A percentile compares a stretch with the other conserved stretches of the same genome.
These are phyloP conservation scores for Tricladium varicosporioides DNA, from an alignment of 2,329 filamentous ascomycete genomes.

Conservation along the genomic window DNA sequence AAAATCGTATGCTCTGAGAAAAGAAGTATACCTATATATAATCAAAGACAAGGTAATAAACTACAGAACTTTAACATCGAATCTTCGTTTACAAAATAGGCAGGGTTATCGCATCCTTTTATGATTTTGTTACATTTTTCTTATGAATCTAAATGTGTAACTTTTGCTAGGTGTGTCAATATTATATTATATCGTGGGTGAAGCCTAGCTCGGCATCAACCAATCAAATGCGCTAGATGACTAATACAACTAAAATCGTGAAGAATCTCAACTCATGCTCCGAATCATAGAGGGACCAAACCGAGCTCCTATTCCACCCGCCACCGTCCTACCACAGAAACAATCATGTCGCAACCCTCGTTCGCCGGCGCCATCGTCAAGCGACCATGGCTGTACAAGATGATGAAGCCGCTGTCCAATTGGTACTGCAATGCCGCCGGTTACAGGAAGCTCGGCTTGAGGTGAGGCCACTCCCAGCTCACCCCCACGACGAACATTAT, in stretches of 20 bases:
- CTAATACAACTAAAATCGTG: not conserved
- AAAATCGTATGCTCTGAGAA: no score
- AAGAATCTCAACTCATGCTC: not conserved
- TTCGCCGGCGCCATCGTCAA: slow-evolving; percentile 75
- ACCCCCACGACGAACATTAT: not conserved
- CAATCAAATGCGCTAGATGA: not conserved
- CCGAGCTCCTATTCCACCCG: slow-evolving; percentile 9
- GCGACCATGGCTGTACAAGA: slow-evolving; percentile 80
- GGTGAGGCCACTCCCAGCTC: slow-evolving; percentile 51
- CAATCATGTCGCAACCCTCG: slow-evolving; percentile 41
- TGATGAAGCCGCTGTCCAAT: slow-evolving; percentile 77
- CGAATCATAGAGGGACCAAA: not conserved
- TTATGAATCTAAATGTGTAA: no score
- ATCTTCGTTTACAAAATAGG: no score
- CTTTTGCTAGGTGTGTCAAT: no score
- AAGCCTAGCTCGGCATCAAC: not conserved
- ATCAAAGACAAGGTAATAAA: no score
- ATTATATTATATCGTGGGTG: no score
- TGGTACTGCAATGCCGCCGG: slow-evolving; percentile 90
- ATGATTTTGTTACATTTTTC: no score
- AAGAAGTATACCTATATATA: no score
- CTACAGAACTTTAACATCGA: no score
- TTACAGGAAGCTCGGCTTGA: slow-evolving; percentile 89
- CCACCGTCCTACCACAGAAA: slow-evolving; percentile 19
- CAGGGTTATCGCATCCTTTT: no score